These are phyloP conservation scores for Cryphonectria naterciae DNA, from an alignment of 2,329 filamentous ascomycete species.

Conservation along the genomic window DNA sequence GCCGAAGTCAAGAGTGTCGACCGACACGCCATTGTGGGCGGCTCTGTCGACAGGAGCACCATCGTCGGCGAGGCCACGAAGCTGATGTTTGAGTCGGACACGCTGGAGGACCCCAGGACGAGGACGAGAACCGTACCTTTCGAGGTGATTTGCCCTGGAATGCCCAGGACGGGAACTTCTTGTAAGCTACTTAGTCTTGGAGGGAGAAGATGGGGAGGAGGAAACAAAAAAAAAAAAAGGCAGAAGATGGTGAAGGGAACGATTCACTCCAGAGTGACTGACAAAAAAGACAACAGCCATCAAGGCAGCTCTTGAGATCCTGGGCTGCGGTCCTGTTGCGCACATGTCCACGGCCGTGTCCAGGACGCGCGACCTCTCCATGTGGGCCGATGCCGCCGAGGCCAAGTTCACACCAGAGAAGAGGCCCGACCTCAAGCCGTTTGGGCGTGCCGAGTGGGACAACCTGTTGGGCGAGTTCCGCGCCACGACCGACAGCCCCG, in stretches of 20 bases:
- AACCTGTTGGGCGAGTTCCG: slow-evolving; percentile 22
- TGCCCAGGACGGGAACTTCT: slow-evolving; percentile 22
- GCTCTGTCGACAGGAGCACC: slow-evolving; percentile 15
- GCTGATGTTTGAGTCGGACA: slow-evolving; percentile 24
- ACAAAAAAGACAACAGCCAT: slow-evolving; percentile 10
- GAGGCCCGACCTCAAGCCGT: slow-evolving; percentile 17
- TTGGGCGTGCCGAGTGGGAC: slow-evolving; percentile 26
- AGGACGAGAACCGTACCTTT: slow-evolving; percentile 19
- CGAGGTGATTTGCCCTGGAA: slow-evolving; percentile 23
- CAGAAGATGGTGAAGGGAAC: not conserved
- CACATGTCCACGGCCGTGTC: slow-evolving; percentile 25
- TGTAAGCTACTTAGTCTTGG: not conserved
- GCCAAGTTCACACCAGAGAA: slow-evolving; percentile 24
- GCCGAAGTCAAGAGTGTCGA: slow-evolving; percentile 19
- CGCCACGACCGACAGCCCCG: slow-evolving; percentile 23
- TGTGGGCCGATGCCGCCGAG: slow-evolving; percentile 24
- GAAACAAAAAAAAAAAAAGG: not conserved
- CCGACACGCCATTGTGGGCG: slow-evolving; percentile 18
- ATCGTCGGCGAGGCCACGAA: slow-evolving; percentile 20
- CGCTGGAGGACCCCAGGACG: slow-evolving; percentile 21
- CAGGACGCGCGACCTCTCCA: slow-evolving; percentile 23
- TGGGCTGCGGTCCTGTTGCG: slow-evolving; percentile 21
- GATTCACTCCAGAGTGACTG: not conserved
- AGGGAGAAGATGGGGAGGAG: not conserved
- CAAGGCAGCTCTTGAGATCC: slow-evolving; percentile 24